A percentile compares a stretch with the other conserved stretches of the same genome.
Conservation (phyloP, 106 monocot species). For the Narthecium ossifragum region DNA sequence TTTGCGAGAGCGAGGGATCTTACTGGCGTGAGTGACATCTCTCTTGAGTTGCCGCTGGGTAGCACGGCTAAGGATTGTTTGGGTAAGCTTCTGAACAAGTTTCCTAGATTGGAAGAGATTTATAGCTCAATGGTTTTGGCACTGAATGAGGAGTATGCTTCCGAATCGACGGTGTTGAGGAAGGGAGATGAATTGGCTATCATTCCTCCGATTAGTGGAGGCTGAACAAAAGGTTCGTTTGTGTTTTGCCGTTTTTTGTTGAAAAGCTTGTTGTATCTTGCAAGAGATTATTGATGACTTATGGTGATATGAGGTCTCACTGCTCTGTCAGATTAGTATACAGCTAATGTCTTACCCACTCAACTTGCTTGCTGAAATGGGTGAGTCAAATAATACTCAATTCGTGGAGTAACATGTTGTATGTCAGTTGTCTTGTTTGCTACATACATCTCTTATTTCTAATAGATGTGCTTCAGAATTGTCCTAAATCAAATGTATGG, state of each 20-base stretch:
- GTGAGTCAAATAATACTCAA: background rate
- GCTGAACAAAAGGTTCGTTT: slow-evolving; percentile 17
- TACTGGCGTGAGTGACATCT: slow-evolving; percentile 35
- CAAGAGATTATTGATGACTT: background rate
- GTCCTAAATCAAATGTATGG: too few relatives aligned
- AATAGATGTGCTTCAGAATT: too few relatives aligned
- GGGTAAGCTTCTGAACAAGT: slow-evolving; percentile 33
- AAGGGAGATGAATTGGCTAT: slow-evolving; percentile 86
- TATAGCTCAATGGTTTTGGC: slow-evolving; percentile 62
- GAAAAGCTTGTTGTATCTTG: background rate
- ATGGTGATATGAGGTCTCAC: too few relatives aligned
- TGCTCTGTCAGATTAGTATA: too few relatives aligned
- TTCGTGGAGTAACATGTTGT: too few relatives aligned
- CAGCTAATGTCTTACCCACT: background rate
- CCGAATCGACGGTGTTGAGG: slow-evolving; percentile 40
- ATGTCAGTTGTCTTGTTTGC: too few relatives aligned
- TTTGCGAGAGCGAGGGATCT: slow-evolving; percentile 90
- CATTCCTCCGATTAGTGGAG: slow-evolving; percentile 95
- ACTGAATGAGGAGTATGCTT: slow-evolving; percentile 80
- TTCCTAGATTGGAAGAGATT: slow-evolving; percentile 61
- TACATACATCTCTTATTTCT: too few relatives aligned
- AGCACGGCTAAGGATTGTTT: slow-evolving; percentile 64
- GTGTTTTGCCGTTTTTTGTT: too few relatives aligned
- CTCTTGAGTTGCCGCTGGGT: slow-evolving; percentile 33
- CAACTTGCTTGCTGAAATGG: background rate